Base-by-base conservation (phyloP, 805 yeast species). In the Lachancea waltii region DNA sequence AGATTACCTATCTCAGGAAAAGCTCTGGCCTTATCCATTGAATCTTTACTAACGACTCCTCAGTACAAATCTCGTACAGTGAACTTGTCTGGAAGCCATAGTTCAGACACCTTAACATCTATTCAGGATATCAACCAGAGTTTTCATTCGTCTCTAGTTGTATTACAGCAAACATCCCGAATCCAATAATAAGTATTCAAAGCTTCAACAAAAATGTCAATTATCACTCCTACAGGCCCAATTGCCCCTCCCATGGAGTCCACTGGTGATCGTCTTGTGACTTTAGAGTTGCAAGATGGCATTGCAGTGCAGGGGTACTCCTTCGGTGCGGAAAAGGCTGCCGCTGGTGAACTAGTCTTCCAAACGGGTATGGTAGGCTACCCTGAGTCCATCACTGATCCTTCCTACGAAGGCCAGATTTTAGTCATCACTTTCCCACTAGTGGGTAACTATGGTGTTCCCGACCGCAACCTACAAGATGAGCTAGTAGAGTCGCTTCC, bases 341-440 rank as follows among this genome's bases (percentile, higher is more conserved):
- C 79, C 41, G 94, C 97, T 41, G 98, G 98, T 74, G 98, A 92
- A 69, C 77, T 94, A 54, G 98, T 92, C 44, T 92, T 92, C 78
- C 97, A 94, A 68, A 92, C 98, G 47, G 97, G 98, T 71, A 89
- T 92, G 96, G 97, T 92, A 52, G 98, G 98, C 46, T 92, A 92
- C 64, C 98, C 97, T 29, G 98, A 92, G 67, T 80, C 97, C 37
- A 77, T 92, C 64, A 87, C 98, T 28, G 98, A 92, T 67, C 98
- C 98, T 44, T 92, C 97, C 31, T 92, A 92, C 66, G 89, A 85
- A 60, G 98, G 98, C 47, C 98, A 92, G 68, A 90, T 92, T 58
- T 70, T 92, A 62, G 97, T 92, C 47, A 84, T 92, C 65, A 92
- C 98, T 38, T 92, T 80, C 64, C 98, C 98, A 19, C 72, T 92